A percentile compares a stretch with the other conserved stretches of the same genome.
phyloP scores from a whole-genome alignment of 768 basidiomycete species.

The Phlegmacium glaucopus region DNA sequence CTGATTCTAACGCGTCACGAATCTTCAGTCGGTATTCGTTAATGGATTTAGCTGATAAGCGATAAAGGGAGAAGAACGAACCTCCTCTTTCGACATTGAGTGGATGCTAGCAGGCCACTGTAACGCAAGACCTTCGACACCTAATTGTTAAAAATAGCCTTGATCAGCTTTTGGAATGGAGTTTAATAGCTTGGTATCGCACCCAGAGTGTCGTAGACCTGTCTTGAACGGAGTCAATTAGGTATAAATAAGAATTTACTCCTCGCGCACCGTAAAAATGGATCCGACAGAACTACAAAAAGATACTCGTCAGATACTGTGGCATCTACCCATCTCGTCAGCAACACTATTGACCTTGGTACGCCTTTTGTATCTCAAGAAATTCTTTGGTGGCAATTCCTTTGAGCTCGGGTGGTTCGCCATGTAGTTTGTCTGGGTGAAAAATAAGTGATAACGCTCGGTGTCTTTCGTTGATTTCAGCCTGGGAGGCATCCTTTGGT shows the following conservation, averaged over 20 bases:
- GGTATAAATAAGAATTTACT: neutral
- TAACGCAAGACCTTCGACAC: constrained; percentile 25
- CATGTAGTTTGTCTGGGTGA: constrained; percentile 82
- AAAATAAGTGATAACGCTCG: constrained; percentile 69
- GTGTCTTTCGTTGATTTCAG: constrained; percentile 75
- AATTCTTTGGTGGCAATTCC: constrained; percentile 64
- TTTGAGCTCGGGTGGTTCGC: constrained; percentile 50
- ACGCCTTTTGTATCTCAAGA: constrained; percentile 77
- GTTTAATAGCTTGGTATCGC: constrained; percentile 10
- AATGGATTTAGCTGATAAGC: neutral
- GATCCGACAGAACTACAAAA: constrained; percentile 63
- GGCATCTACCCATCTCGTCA: no score
- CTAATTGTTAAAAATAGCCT: constrained; percentile 23
- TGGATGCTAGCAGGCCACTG: constrained; percentile 44
- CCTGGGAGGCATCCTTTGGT: constrained; percentile 54
- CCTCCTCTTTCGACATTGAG: constrained; percentile 45
- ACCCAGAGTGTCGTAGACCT: constrained; percentile 77
- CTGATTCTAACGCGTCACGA: constrained; percentile 36
- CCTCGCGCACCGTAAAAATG: constrained; percentile 55
- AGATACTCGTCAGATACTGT: neutral
- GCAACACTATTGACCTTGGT: constrained; percentile 53
- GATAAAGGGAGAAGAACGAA: constrained; percentile 16
- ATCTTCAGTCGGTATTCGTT: no score
- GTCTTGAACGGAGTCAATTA: constrained; percentile 36
- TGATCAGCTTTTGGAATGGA: constrained; percentile 15